Conservation (phyloP, 2,329 filamentous ascomycete genomes). For the Penicillium thymicola region DNA sequence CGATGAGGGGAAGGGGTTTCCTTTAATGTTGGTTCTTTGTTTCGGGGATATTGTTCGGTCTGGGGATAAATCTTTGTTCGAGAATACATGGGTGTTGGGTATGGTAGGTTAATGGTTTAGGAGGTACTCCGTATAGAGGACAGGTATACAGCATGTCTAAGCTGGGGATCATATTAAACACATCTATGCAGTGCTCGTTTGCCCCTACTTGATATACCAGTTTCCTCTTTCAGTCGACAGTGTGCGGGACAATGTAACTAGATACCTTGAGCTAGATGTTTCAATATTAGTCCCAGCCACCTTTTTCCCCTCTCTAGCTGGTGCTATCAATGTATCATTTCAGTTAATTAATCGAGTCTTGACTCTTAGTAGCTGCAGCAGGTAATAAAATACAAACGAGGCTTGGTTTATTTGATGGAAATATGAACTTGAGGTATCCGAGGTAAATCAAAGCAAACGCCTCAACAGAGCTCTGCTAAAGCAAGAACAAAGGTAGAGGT, state of each 20-base stretch:
- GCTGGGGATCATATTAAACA: not conserved
- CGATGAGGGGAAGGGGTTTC: not conserved
- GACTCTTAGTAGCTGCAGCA: not conserved
- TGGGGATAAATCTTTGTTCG: not conserved
- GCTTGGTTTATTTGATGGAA: not conserved
- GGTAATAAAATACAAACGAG: not conserved
- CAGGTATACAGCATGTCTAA: not conserved
- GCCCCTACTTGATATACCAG: not conserved
- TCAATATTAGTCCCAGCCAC: not conserved
- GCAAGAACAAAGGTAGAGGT: not conserved
- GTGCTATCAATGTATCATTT: too few relatives aligned
- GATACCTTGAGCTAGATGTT: not conserved
- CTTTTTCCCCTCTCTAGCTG: not conserved
- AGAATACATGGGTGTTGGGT: not conserved
- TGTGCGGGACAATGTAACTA: not conserved
- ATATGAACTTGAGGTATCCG: not conserved
- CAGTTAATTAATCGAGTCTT: not conserved
- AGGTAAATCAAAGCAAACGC: not conserved
- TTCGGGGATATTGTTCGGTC: not conserved
- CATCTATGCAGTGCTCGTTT: not conserved
- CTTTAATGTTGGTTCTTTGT: not conserved
- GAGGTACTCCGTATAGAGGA: not conserved
- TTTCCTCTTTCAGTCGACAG: not conserved
- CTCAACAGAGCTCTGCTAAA: not conserved
- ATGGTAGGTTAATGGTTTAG: not conserved